A percentile compares a stretch with the other conserved stretches of the same genome.
phyloP scores from a whole-genome alignment of 2,329 filamentous ascomycete species.

The Macrophomina tecta region DNA sequence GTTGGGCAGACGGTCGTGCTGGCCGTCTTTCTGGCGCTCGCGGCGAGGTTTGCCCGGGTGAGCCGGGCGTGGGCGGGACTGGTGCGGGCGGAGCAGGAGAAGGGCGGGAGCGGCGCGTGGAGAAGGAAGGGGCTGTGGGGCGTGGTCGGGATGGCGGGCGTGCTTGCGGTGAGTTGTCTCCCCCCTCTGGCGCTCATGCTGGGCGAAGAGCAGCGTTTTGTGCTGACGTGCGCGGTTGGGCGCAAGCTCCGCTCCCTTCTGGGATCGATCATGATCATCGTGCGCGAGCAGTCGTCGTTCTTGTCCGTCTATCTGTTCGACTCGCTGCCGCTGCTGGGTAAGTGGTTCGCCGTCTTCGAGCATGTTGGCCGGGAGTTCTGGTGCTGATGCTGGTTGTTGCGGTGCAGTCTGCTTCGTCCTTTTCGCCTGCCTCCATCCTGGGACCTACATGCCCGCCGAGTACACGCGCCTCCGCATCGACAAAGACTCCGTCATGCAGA shows the following conservation, averaged over 20 bases:
- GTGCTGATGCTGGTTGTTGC: not conserved
- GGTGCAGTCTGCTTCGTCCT: not conserved
- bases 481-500: not conserved
- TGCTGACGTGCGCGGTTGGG: not conserved
- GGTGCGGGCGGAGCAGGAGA: too few relatives aligned
- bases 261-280: not conserved
- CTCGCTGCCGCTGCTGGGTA: not conserved
- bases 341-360: not conserved
- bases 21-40: not conserved
- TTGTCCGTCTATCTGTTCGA: not conserved
- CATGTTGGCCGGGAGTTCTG: too few relatives aligned
- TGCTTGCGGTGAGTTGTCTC: not conserved
- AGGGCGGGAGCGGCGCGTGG: not conserved
- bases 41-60: not conserved
- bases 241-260: not conserved
- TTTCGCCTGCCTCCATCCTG: not conserved
- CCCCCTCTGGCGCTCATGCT: not conserved
- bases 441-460: not conserved
- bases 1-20: not conserved
- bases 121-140: not conserved
- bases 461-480: slow-evolving; percentile 4
- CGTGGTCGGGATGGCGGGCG: not conserved
- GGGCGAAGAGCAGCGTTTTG: too few relatives aligned
- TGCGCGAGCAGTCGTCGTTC: not conserved
- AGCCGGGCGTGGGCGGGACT: not conserved